phyloP scores from a whole-genome alignment of 2,329 filamentous ascomycete species.

The Penicillium concentricum region DNA sequence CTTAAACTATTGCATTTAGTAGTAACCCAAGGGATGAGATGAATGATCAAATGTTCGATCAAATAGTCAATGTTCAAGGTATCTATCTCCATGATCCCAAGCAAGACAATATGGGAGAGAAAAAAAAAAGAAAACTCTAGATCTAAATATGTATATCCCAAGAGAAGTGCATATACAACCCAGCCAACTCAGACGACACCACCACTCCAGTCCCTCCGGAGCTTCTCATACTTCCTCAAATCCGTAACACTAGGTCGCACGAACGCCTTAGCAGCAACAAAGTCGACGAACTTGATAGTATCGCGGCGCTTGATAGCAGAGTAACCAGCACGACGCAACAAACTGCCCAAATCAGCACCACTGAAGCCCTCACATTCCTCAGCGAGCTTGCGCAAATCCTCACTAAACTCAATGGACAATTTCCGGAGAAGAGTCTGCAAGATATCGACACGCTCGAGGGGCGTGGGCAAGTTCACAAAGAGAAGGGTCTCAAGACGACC shows the following conservation, averaged over 20 bases:
- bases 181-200: conserved; percentile 28
- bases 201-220: conserved; percentile 52
- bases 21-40: not conserved
- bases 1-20: not conserved
- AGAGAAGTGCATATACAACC: not conserved
- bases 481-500: conserved; percentile 85
- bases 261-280: conserved; percentile 40
- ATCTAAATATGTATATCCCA: not conserved
- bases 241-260: conserved; percentile 55
- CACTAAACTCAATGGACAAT: conserved; percentile 52
- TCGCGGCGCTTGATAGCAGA: conserved; percentile 53
- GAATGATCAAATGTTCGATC: not conserved
- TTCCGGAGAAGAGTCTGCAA: conserved; percentile 63
- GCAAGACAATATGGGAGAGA: not conserved
- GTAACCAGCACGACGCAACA: conserved; percentile 60
- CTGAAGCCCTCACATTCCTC: conserved; percentile 76
- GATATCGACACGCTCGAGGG: conserved; percentile 80
- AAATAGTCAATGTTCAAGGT: conserved; percentile 6
- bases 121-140: not conserved
- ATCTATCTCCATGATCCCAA: conserved; percentile 8
- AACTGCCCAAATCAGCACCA: conserved; percentile 61
- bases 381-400: conserved; percentile 64
- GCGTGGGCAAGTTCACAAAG: conserved; percentile 81
- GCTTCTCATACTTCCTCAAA: conserved; percentile 55
- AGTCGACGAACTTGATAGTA: conserved; percentile 48